These are phyloP conservation scores for Mycena metata DNA, from an alignment of 768 basidiomycete genomes.

Conservation along the genomic window DNA sequence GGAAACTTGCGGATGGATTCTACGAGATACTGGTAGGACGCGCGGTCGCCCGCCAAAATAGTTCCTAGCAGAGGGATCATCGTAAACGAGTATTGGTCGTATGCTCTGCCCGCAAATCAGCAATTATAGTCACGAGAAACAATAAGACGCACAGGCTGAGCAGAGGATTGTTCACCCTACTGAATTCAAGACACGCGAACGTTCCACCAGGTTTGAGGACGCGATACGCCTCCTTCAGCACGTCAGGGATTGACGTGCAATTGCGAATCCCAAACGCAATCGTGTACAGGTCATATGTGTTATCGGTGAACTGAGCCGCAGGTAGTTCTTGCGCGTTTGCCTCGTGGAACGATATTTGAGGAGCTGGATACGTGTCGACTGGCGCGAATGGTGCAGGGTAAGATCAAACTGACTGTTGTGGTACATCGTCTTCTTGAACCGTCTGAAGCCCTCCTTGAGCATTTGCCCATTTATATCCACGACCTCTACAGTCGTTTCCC, in stretches of 20 bases:
- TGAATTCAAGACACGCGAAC: conserved; percentile 97
- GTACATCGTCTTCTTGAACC: conserved; percentile 98
- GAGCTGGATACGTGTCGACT: conserved; percentile 63
- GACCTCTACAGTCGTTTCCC: conserved; percentile 90
- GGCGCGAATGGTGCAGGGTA: conserved; percentile 25
- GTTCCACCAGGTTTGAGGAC: conserved; percentile 97
- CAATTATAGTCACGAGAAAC: conserved; percentile 1
- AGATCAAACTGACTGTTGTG: conserved; percentile 81
- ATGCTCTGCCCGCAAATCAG: conserved; percentile 67
- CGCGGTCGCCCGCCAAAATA: conserved; percentile 93
- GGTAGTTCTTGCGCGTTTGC: conserved; percentile 92
- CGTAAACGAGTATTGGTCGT: conserved; percentile 96
- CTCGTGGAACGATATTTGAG: conserved; percentile 93
- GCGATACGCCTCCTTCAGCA: conserved; percentile 89
- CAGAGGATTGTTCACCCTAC: conserved; percentile 90
- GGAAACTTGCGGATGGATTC: conserved; percentile 98
- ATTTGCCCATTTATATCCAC: conserved; percentile 97
- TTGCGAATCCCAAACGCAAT: conserved; percentile 99
- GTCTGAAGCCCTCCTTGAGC: conserved; percentile 90
- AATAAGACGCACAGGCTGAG: conserved; percentile 78
- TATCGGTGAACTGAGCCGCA: conserved; percentile 74
- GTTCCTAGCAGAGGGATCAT: conserved; percentile 97
- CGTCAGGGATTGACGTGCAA: conserved; percentile 92
- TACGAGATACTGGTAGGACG: conserved; percentile 97
- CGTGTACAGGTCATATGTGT: conserved; percentile 95